Evolutionary conservation across 1,284 basidiomycete genomes (phyloP).

Genomic region (Rhizoctonia solani): DNA sequence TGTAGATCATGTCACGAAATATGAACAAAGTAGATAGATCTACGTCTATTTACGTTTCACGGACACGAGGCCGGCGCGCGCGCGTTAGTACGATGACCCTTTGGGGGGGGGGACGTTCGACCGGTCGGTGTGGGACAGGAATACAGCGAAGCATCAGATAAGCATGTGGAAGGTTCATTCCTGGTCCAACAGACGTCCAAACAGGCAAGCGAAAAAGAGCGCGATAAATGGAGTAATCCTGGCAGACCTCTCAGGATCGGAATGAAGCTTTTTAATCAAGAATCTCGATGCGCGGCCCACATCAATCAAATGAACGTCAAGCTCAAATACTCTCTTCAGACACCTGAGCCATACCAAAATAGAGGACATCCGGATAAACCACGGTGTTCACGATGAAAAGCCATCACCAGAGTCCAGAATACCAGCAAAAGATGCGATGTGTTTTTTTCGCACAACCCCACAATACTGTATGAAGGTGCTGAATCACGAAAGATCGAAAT

Average conservation of each 20-base stretch:
- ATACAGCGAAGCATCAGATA: no score
- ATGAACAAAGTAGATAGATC: slow-evolving; percentile 12
- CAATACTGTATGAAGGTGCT: no score
- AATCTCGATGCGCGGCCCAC: not conserved
- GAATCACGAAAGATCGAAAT: no score
- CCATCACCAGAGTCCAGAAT: no score
- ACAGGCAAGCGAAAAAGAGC: not conserved
- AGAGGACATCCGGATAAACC: not conserved
- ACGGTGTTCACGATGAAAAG: no score
- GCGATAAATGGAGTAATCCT: not conserved
- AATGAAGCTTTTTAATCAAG: not conserved
- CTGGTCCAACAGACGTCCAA: not conserved
- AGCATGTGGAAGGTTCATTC: not conserved
- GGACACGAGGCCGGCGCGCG: slow-evolving; percentile 7
- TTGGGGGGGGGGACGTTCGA: no score
- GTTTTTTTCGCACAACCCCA: no score
- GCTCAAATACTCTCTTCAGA: slow-evolving; percentile 19
- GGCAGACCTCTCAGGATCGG: not conserved
- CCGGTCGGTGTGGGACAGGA: no score
- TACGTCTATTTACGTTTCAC: slow-evolving; percentile 3
- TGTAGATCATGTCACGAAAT: slow-evolving; percentile 20
- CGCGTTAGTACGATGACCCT: no score
- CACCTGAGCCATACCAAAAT: slow-evolving; percentile 13
- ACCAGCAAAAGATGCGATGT: no score
- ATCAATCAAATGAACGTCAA: slow-evolving; percentile 10